Evolutionary conservation across 2,329 filamentous ascomycete species (phyloP).

Genomic region (Colletotrichum phormii): DNA sequence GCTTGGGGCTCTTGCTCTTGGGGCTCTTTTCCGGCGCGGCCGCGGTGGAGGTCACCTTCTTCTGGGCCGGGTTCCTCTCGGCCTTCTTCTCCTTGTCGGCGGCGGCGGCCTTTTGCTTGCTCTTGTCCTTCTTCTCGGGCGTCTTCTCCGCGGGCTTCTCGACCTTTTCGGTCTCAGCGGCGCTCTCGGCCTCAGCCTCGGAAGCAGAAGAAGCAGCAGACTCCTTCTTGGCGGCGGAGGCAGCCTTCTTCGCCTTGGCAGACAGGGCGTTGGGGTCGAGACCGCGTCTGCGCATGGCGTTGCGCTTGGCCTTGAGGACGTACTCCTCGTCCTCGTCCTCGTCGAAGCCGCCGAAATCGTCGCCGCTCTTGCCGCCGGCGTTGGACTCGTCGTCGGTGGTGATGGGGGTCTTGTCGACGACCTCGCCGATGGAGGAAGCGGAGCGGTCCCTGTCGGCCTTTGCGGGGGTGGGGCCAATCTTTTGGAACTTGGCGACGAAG

Average conservation of each 20-base stretch:
- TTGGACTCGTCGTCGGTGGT: conserved; percentile 55
- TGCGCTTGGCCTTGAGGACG: conserved; percentile 79
- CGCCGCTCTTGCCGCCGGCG: conserved; percentile 45
- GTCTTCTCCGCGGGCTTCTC: conserved; percentile 23
- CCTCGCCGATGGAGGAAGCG: conserved; percentile 51
- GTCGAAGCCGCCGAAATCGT: conserved; percentile 79
- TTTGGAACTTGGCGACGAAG: conserved; percentile 98
- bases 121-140: conserved; percentile 34
- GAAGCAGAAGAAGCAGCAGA: conserved; percentile 11
- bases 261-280: conserved; percentile 73
- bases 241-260: conserved; percentile 44
- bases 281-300: conserved; percentile 79
- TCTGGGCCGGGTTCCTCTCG: conserved; percentile 33
- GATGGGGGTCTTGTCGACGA: conserved; percentile 78
- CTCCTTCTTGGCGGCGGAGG: conserved; percentile 20
- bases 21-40: conserved; percentile 32
- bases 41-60: conserved; percentile 2
- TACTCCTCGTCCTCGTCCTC: conserved; percentile 78
- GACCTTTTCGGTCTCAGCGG: conserved; percentile 31
- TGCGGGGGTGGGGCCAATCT: conserved; percentile 80
- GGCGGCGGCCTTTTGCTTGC: conserved; percentile 28
- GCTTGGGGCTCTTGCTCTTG: conserved; percentile 34
- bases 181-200: conserved; percentile 24
- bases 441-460: conserved; percentile 49
- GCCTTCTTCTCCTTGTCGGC: conserved; percentile 38